These are phyloP conservation scores for Calycina herbarum DNA, from an alignment of 2,329 filamentous ascomycete genomes.

Conservation along the genomic window DNA sequence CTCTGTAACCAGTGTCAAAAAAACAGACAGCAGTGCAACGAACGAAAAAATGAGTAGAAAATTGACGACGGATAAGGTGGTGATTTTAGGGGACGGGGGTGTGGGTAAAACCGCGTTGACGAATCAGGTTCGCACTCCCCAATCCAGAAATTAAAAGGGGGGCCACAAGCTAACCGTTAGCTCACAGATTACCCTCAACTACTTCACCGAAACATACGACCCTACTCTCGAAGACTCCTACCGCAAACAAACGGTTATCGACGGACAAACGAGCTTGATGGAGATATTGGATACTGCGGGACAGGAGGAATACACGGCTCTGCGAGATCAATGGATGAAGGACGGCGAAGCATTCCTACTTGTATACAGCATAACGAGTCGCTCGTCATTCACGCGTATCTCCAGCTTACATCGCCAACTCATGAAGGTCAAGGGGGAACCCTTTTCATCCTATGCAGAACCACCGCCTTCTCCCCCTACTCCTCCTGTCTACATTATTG, in stretches of 20 bases:
- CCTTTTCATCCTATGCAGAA: background rate
- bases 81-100: constrained; percentile 12
- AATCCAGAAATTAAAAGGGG: background rate
- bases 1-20: too few relatives aligned
- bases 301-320: constrained; percentile 13
- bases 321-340: constrained; percentile 12
- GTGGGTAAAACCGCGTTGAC: constrained; percentile 13
- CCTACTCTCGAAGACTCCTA: constrained; percentile 15
- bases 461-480: too few relatives aligned
- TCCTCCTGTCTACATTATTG: constrained; percentile 47
- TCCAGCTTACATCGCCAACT: constrained; percentile 3
- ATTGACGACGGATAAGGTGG: background rate
- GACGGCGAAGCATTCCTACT: constrained; percentile 10
- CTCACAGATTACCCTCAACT: constrained; percentile 2
- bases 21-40: too few relatives aligned
- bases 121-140: constrained; percentile 7
- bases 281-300: constrained; percentile 15
- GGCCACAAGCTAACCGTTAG: background rate
- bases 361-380: constrained; percentile 12
- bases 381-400: constrained; percentile 5
- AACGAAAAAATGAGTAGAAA: too few relatives aligned
- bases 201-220: constrained; percentile 11
- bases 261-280: constrained; percentile 11
- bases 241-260: constrained; percentile 9
- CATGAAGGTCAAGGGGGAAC: background rate